These are phyloP conservation scores for Neurospora sublineolata DNA, from an alignment of 495 filamentous ascomycete genomes.

Conservation along the genomic window DNA sequence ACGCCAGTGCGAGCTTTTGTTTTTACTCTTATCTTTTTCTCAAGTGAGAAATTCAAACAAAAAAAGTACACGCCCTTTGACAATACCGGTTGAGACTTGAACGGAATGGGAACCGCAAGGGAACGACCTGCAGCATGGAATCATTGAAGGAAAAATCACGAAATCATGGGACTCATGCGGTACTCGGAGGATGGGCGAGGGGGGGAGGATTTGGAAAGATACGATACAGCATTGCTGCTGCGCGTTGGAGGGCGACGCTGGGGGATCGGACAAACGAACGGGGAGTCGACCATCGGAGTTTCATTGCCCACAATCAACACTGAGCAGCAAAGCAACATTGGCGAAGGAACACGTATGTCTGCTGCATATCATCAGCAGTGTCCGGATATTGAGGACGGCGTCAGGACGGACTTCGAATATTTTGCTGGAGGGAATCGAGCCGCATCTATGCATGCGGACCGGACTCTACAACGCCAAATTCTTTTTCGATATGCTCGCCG, in stretches of 20 bases:
- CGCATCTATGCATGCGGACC: neutral
- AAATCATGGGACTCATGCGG: neutral
- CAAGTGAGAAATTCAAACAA: slow-evolving; percentile 1
- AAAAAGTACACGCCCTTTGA: too few species aligned
- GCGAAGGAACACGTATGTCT: neutral
- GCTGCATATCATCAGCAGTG: neutral
- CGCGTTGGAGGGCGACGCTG: neutral
- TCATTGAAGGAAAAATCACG: neutral
- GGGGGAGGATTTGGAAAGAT: neutral
- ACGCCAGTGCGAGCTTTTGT: neutral
- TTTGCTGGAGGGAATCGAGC: neutral
- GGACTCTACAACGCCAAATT: neutral
- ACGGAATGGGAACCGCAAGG: neutral
- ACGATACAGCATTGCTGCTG: neutral
- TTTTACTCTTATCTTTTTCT: neutral
- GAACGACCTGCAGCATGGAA: neutral
- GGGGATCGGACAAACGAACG: neutral
- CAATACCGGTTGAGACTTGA: neutral
- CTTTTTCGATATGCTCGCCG: neutral
- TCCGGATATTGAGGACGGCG: neutral
- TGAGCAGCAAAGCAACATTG: neutral
- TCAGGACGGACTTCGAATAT: neutral
- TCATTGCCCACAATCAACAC: neutral
- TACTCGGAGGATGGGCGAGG: neutral
- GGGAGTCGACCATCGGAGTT: neutral